Base-by-base conservation (phyloP, 345 rosid species). In the Litchi chinensis region DNA sequence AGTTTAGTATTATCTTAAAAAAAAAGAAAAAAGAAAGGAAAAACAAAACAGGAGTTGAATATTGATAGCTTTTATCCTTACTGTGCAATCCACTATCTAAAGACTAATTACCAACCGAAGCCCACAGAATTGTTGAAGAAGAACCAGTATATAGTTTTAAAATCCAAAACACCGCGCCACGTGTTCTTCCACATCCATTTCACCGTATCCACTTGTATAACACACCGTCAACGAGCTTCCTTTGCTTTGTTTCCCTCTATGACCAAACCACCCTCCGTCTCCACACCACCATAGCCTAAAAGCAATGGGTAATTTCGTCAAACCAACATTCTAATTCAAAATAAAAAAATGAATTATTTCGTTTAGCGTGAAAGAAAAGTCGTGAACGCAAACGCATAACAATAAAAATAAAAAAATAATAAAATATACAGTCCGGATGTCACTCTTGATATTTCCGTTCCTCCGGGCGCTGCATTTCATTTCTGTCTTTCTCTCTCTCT, bases 341-440 rank as follows among this genome's bases (percentile, higher is more conserved):
- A 26, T 71, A 54, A 32, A 24, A 24, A 5, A 63, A 72, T 43
- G 10, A 73, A 71, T 5, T 22, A 18, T 5, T 64, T 57, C 71
- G 50, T 77, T 75, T 71, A 21, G 79, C 81, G 84, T 86, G 79
- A 77, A 84, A 78, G 70, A 57, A 75, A 86, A 79, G 81, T 68
- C 12, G 43, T 0, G 32, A 68, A 43, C 71, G 43, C 7, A 21
- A 19, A 11, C 52, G 5, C 52, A 46, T 46, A 46, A 46, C 52
- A 46, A 5, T 46, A 46, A 46, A 7, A 46, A 44, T 44, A 44
- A 44, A 2, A 43, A 19, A 13, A 68, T 10, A 11, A 41, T 60
- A 21, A 2, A n/a, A 7, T 52, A 48, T 43, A 26, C 18, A 70
- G 56, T 72, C 43, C 22, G 19, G 52, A n/a, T 59, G 75, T 75